These are phyloP conservation scores for Tricladium varicosporioides DNA, from an alignment of 2,329 filamentous ascomycete species.

Conservation along the genomic window DNA sequence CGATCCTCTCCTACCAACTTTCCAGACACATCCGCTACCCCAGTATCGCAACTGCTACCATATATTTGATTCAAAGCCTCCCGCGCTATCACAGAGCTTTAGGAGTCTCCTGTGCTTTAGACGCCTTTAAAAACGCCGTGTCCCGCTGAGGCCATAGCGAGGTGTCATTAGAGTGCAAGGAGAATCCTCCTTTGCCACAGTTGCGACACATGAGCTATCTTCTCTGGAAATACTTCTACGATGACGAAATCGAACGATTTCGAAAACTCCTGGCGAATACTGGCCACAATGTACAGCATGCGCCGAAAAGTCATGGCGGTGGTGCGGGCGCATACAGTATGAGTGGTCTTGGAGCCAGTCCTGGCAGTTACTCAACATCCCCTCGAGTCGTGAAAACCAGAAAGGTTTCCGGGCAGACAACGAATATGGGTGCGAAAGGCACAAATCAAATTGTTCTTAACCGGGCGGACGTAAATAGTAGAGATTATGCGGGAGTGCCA, in stretches of 20 bases:
- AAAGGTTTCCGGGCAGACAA: constrained; percentile 50
- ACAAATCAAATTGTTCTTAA: constrained; percentile 40
- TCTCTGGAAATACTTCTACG: constrained; percentile 95
- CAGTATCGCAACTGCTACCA: background rate
- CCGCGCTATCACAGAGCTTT: constrained; percentile 4
- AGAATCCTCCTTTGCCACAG: constrained; percentile 35
- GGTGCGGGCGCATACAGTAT: constrained; percentile 40
- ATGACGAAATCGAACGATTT: constrained; percentile 97
- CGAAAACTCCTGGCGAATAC: constrained; percentile 79
- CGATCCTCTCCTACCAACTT: background rate
- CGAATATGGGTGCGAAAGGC: constrained; percentile 45
- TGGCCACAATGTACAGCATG: constrained; percentile 51
- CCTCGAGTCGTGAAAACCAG: constrained; percentile 51
- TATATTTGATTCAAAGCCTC: background rate
- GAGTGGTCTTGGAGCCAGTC: constrained; percentile 36
- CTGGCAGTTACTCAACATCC: constrained; percentile 40
- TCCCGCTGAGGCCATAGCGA: constrained; percentile 84
- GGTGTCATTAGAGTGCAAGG: constrained; percentile 50
- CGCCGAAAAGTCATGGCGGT: constrained; percentile 52
- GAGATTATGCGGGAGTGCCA: constrained; percentile 78
- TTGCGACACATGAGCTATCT: constrained; percentile 82
- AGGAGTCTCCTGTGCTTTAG: constrained; percentile 46
- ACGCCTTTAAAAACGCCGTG: constrained; percentile 92
- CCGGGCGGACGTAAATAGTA: constrained; percentile 76
- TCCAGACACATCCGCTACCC: background rate